Evolutionary conservation across 2,329 filamentous ascomycete species (phyloP).

Genomic region (Paraconiothyrium sp.): DNA sequence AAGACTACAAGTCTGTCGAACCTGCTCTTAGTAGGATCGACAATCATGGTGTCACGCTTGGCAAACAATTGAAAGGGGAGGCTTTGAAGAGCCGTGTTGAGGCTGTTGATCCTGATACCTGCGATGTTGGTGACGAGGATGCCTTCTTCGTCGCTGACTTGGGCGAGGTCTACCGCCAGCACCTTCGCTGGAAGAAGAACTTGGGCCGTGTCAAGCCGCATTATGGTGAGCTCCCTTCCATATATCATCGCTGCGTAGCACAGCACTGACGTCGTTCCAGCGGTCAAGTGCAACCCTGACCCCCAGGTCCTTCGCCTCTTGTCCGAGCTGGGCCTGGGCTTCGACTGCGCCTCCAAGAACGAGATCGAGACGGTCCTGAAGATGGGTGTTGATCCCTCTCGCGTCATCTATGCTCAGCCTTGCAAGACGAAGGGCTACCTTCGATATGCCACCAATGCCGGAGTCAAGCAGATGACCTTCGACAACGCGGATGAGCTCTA

Average conservation of each 20-base stretch:
- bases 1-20: slow-evolving; percentile 41
- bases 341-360: slow-evolving; percentile 97
- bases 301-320: slow-evolving; percentile 87
- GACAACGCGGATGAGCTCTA: slow-evolving; percentile 98
- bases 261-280: slow-evolving; percentile 58
- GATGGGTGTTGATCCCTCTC: slow-evolving; percentile 82
- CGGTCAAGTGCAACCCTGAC: slow-evolving; percentile 99
- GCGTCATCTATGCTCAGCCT: slow-evolving; percentile 98
- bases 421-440: slow-evolving; percentile 99
- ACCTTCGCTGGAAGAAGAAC: slow-evolving; percentile 96
- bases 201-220: slow-evolving; percentile 93
- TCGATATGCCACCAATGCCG: slow-evolving; percentile 82
- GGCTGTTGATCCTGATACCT: slow-evolving; percentile 84
- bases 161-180: slow-evolving; percentile 98
- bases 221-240: slow-evolving; percentile 72
- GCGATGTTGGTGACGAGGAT: slow-evolving; percentile 93
- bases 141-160: slow-evolving; percentile 98
- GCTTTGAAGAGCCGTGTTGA: slow-evolving; percentile 87
- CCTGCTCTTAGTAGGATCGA: slow-evolving; percentile 46
- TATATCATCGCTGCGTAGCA: not conserved
- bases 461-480: slow-evolving; percentile 98
- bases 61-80: slow-evolving; percentile 85
- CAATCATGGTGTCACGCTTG: slow-evolving; percentile 60
- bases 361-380: slow-evolving; percentile 93
- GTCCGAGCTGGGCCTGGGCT: slow-evolving; percentile 87